Base-by-base conservation (phyloP, 345 rosid species). In the Chamaenerion angustifolium region DNA sequence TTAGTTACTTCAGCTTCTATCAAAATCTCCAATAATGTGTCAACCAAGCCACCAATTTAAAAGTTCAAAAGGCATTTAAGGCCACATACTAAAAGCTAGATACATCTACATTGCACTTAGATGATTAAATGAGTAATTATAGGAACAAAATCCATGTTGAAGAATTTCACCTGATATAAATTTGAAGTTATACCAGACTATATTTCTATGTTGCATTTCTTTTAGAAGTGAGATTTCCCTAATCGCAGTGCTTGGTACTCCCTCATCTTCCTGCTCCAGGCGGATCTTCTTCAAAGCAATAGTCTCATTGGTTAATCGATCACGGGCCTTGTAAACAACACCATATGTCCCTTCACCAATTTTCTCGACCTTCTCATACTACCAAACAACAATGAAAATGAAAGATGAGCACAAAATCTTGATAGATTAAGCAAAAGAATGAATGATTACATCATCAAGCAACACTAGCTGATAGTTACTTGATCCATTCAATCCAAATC, bases 361-460 rank as follows among this genome's bases (percentile, higher is more conserved):
- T 77, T 86, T 90, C 81, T 83, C 94, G 42, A 90, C 85, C 68
- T 81, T 86, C 82, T 86, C 92, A 54, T 86, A 90, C 98, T 86
- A 23, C 3, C 27, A 23, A 5, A 70, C 44, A 64, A 52, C 46
- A 56, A 25, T 4, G 15, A 40, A 41, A 47, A 50, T 49, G 14
- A 11, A 40, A 11, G 13, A 43, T 46, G 58, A 42, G 4, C 51
- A 15, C n/a, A 4, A 4, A 12, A 10, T 15, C 42, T 10, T 12
- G 16, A 37, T 10, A 19, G 16, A 40, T 9, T 19, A 13, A 10
- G 16, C 8, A 31, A 35, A 25, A 23, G 27, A 23, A 23, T n/a
- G n/a, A n/a, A n/a, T 2, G 27, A 23, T 23, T 2, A 23, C 27
- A 23, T 2, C 27, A 23, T 23, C 5, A 23, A 23, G 5, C 27